Percentiles rank a stretch among this genome's conserved stretches.
Conservation (phyloP, 441 rosid genomes). For the Caryocar brasiliense region DNA sequence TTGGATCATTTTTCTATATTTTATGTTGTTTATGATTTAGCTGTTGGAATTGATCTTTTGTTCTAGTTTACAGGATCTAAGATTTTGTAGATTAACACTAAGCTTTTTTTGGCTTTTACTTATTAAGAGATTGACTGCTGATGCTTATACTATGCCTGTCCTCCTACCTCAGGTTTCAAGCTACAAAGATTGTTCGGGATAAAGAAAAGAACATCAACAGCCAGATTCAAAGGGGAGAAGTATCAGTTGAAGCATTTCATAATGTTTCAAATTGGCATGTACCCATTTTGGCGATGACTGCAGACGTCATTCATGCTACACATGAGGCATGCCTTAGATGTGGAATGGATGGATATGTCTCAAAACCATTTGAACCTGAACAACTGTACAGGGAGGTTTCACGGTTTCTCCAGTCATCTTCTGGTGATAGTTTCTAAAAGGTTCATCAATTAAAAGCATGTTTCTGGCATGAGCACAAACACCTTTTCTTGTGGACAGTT, state of each 20-base stretch:
- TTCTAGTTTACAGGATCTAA: too few species aligned
- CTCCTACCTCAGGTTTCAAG: constrained; percentile 62
- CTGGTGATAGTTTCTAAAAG: constrained; percentile 15
- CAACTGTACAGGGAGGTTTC: constrained; percentile 66
- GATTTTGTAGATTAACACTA: too few species aligned
- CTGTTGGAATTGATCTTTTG: too few species aligned
- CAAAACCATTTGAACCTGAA: constrained; percentile 90
- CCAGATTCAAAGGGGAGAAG: constrained; percentile 24
- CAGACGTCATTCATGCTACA: constrained; percentile 87
- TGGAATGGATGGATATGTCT: constrained; percentile 89
- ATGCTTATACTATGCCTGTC: background rate
- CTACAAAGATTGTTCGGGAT: constrained; percentile 59
- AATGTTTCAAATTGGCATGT: constrained; percentile 39
- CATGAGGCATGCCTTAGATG: constrained; percentile 49
- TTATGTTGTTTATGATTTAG: too few species aligned
- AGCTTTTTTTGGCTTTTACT: background rate
- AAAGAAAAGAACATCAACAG: constrained; percentile 35
- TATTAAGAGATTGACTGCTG: background rate
- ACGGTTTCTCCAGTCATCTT: constrained; percentile 35
- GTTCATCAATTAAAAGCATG: constrained; percentile 4
- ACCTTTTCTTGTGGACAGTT: constrained; percentile 10
- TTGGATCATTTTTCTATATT: background rate
- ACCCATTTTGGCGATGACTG: constrained; percentile 89
- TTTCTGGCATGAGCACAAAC: constrained; percentile 10
- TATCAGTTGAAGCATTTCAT: constrained; percentile 18